These are phyloP conservation scores for Globisporangium takayamanum DNA, from an alignment of 352 stramenopile genomes.

Conservation along the genomic window DNA sequence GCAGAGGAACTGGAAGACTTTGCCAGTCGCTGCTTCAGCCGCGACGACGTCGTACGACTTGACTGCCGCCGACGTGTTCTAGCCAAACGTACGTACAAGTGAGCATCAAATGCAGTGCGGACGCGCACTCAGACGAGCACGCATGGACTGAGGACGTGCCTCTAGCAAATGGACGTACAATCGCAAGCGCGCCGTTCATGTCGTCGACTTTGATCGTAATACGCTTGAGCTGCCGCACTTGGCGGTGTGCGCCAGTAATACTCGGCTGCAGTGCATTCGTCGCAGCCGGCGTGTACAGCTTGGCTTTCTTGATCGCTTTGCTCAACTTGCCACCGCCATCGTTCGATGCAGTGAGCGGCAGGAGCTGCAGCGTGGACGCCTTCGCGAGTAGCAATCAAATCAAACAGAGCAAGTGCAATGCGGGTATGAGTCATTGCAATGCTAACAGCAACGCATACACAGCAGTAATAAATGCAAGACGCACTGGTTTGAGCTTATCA, in stretches of 20 bases:
- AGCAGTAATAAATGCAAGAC: background rate
- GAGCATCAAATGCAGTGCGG: background rate
- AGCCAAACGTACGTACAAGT: no score
- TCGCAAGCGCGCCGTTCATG: conserved; percentile 44
- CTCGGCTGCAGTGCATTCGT: conserved; percentile 33
- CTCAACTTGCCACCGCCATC: conserved; percentile 2
- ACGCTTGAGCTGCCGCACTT: conserved; percentile 54
- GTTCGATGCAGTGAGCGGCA: conserved; percentile 25
- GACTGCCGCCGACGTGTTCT: conserved; percentile 47
- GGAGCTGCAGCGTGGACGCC: conserved; percentile 19
- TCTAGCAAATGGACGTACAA: conserved; percentile 26
- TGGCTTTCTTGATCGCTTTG: conserved; percentile 59
- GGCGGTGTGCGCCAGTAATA: conserved; percentile 12
- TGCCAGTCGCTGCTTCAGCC: conserved; percentile 46
- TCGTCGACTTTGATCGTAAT: conserved; percentile 77
- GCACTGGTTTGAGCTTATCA: conserved; percentile 48
- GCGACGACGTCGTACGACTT: conserved; percentile 79
- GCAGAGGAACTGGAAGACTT: conserved; percentile 82
- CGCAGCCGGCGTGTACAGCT: conserved; percentile 42
- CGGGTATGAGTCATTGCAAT: background rate
- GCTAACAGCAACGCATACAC: background rate
- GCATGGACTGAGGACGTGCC: background rate
- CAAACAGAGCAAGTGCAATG: background rate
- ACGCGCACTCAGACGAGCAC: background rate
- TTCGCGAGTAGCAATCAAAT: background rate